These are phyloP conservation scores for Blastocystis sp. DNA, from an alignment of 352 stramenopile genomes.

Conservation along the genomic window DNA sequence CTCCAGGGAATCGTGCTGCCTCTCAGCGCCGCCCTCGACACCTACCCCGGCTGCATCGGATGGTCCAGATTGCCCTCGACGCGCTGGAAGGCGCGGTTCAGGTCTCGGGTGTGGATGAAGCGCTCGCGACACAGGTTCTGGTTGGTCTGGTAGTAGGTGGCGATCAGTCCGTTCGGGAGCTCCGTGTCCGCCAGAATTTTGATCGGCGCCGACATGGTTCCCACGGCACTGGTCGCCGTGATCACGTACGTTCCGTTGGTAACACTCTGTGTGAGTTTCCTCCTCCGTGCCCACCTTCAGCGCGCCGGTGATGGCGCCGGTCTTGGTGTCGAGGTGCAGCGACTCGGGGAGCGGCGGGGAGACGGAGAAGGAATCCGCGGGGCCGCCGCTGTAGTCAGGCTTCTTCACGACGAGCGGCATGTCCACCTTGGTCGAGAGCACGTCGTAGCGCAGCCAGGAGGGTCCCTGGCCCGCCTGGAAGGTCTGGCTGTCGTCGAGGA, in stretches of 20 bases:
- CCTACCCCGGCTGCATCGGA: too few relatives aligned
- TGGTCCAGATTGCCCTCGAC: too few relatives aligned
- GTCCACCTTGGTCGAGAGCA: not conserved
- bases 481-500: slow-evolving; percentile 69
- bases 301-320: not conserved
- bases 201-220: not conserved
- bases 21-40: too few relatives aligned
- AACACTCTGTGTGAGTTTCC: not conserved
- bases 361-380: not conserved
- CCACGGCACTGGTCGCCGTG: not conserved
- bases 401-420: not conserved
- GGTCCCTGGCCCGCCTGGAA: not conserved
- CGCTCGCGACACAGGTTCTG: too few relatives aligned
- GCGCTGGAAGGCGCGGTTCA: too few relatives aligned
- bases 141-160: not conserved
- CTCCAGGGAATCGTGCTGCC: too few relatives aligned
- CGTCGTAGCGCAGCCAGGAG: not conserved
- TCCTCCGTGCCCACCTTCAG: not conserved
- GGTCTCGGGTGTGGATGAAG: too few relatives aligned
- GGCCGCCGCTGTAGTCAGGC: not conserved
- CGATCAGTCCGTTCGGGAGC: not conserved
- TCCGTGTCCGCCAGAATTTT: not conserved
- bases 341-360: not conserved
- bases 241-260: too few relatives aligned
- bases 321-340: not conserved